Evolutionary conservation across 441 rosid genomes (phyloP).

Genomic region (Gossypium trilobum): DNA sequence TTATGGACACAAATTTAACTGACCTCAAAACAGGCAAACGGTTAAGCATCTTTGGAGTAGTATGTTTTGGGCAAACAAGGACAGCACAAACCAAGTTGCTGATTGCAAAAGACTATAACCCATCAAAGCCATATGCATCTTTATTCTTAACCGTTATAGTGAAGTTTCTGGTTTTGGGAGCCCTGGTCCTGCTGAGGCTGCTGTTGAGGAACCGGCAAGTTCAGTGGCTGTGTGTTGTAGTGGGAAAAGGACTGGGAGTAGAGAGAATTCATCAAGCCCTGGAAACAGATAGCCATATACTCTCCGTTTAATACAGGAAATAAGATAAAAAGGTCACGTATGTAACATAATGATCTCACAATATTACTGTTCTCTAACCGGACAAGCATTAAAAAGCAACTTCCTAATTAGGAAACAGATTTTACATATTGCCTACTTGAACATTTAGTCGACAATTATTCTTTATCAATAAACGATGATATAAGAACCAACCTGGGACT

Average conservation of each 20-base stretch:
- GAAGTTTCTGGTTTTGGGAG: constrained; percentile 75
- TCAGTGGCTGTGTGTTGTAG: constrained; percentile 68
- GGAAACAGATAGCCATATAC: constrained; percentile 17
- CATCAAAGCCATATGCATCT: constrained; percentile 27
- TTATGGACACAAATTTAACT: not conserved
- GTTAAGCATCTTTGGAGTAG: constrained; percentile 16
- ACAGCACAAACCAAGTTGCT: constrained; percentile 75
- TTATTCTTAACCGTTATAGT: constrained; percentile 62
- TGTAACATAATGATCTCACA: not conserved
- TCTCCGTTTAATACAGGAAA: not conserved
- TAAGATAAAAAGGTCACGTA: not conserved
- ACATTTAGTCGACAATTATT: not conserved
- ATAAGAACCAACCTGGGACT: constrained; percentile 66
- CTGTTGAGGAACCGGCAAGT: constrained; percentile 52
- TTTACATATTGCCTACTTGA: not conserved
- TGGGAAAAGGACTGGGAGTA: constrained; percentile 87
- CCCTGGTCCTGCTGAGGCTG: constrained; percentile 67
- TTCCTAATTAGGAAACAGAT: not conserved
- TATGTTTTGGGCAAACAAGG: constrained; percentile 38
- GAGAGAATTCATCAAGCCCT: constrained; percentile 86
- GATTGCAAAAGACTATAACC: constrained; percentile 65
- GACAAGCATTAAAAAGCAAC: not conserved
- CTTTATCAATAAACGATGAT: constrained; percentile 10
- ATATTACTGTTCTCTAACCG: not conserved
- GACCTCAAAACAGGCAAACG: not conserved